Conservation (phyloP, 2,329 filamentous ascomycete genomes). For the Aspergillus pseudotamarii region DNA sequence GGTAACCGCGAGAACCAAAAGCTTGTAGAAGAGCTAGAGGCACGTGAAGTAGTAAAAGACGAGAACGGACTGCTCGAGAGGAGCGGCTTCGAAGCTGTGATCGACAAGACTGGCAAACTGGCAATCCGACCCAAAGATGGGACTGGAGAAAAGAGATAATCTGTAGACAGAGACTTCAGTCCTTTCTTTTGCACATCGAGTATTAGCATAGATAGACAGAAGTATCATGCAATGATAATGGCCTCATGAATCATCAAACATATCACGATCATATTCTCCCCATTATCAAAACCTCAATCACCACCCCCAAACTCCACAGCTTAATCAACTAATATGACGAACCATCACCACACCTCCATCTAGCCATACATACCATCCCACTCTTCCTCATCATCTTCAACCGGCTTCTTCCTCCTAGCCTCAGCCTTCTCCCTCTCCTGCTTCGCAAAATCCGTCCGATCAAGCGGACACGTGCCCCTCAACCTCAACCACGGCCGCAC, state of each 20-base stretch:
- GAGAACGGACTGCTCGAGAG: conserved; percentile 44
- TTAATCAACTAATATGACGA: not conserved
- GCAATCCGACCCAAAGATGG: conserved; percentile 41
- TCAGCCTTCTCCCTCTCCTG: conserved; percentile 54
- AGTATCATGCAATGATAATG: not conserved
- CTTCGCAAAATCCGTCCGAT: conserved; percentile 62
- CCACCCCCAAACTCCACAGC: not conserved
- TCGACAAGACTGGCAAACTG: conserved; percentile 47
- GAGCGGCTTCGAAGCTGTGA: conserved; percentile 46
- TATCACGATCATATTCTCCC: not conserved
- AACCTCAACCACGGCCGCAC: conserved; percentile 66
- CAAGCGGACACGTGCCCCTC: conserved; percentile 65
- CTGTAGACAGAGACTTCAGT: not conserved
- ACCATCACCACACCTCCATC: not conserved
- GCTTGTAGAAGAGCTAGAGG: conserved; percentile 54
- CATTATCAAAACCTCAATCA: not conserved
- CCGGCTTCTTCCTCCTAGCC: conserved; percentile 51
- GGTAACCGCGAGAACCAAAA: conserved; percentile 56
- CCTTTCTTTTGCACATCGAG: not conserved
- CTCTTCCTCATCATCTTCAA: conserved; percentile 47
- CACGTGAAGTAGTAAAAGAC: conserved; percentile 46
- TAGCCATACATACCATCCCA: conserved; percentile 54
- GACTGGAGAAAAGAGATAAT: not conserved
- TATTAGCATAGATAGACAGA: not conserved
- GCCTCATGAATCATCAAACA: not conserved